A percentile compares a stretch with the other conserved stretches of the same genome.
Evolutionary conservation across 2,329 filamentous ascomycete species (phyloP).

Genomic region (Diatrype stigma): DNA sequence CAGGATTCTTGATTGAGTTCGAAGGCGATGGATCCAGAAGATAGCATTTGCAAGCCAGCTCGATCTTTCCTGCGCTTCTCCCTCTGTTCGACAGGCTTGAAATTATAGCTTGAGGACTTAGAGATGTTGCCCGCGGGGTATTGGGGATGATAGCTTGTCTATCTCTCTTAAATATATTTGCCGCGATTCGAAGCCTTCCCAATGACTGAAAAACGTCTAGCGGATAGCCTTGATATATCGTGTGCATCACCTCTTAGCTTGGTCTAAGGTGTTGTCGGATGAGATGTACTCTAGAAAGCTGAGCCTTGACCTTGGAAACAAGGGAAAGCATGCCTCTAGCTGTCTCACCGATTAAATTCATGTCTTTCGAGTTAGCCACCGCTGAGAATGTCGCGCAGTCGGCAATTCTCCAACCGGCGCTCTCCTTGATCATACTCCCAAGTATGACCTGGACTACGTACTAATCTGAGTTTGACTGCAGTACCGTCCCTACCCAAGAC

Average conservation of each 20-base stretch:
- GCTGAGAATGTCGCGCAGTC: slow-evolving; percentile 87
- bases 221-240: slow-evolving; percentile 28
- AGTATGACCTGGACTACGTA: slow-evolving; percentile 64
- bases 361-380: slow-evolving; percentile 76
- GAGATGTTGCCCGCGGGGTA: slow-evolving; percentile 63
- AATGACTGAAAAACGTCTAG: slow-evolving; percentile 23
- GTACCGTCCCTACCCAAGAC: slow-evolving; percentile 88
- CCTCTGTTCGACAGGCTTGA: slow-evolving; percentile 49
- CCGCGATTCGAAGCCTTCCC: slow-evolving; percentile 40
- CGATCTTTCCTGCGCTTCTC: slow-evolving; percentile 66
- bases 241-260: slow-evolving; percentile 42
- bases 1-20: no score
- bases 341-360: slow-evolving; percentile 76
- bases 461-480: slow-evolving; percentile 67
- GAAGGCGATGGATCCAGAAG: slow-evolving; percentile 18
- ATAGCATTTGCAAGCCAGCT: slow-evolving; percentile 61
- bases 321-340: slow-evolving; percentile 14
- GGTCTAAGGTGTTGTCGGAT: slow-evolving; percentile 71
- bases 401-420: slow-evolving; percentile 91
- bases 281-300: slow-evolving; percentile 41
- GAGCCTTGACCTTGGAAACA: slow-evolving; percentile 6
- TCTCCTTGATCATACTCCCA: slow-evolving; percentile 54
- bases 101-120: slow-evolving; percentile 45
- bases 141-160: slow-evolving; percentile 70
- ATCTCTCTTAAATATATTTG: slow-evolving; percentile 76